Evolutionary conservation across 495 filamentous ascomycete species (phyloP), one percentile per base, ranked within the genome.

Genomic region (Alectoria sarmentosa): DNA sequence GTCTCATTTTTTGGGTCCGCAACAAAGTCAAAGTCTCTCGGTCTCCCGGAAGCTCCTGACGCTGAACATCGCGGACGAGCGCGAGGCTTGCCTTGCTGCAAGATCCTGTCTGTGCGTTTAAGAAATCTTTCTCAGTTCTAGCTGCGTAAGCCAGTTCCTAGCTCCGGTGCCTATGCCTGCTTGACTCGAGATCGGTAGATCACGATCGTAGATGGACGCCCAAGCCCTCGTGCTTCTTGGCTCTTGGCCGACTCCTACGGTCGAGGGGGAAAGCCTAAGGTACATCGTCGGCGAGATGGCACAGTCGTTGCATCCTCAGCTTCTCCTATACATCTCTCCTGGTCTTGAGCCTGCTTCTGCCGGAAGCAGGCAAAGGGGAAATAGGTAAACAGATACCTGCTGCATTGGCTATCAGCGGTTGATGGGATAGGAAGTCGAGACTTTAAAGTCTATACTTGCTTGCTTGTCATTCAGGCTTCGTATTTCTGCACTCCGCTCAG

Each of bases 1-100:
- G 28, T n/a, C 46, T 26, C 21, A 11, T 10, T 46, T 41, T 13
- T 10, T 10, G 38, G 38, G 14, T 37, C 38, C 38, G 7, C 44
- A 46, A 46, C 44, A 34, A n/a, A n/a, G n/a, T n/a, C n/a, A n/a
- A n/a, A n/a, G n/a, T n/a, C 34, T 42, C 28, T 59, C 55, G 62
- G 62, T 64, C 62, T 58, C 56, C 41, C 62, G 55, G 55, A 58
- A 64, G 19, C 15, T 37, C 36, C 36, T 37, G 5, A 10, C 17
- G 4, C 19, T 37, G 19, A 49, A 26, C 28, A 55, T 58, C 39
- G 28, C 64, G 64, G 64, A 57, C 64, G 59, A 66, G 11, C 59
- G 64, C 64, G 52, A 44, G 58, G 64, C 64, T 66, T 66, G 48
- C 10, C 64, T 66, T 66, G 48, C 10, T 19, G 30, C 17, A 26